phyloP scores from a whole-genome alignment of 2,329 filamentous ascomycete genomes.

The Lasiodiplodia theobromae region DNA sequence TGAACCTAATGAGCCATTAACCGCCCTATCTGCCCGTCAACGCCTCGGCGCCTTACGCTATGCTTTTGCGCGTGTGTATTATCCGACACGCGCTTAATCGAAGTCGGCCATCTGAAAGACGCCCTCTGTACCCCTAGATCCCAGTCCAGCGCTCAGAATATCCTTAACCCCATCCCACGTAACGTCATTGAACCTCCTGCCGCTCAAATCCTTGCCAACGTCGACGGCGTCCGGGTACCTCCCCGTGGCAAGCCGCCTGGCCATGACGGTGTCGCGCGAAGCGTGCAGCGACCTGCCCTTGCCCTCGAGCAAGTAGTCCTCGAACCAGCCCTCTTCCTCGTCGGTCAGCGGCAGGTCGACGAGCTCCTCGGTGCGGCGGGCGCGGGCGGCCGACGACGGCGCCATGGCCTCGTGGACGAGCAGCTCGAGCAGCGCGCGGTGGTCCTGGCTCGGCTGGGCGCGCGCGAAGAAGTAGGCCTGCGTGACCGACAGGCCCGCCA shows the following conservation, averaged over 20 bases:
- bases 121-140: conserved; percentile 37
- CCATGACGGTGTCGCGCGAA: conserved; percentile 75
- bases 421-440: conserved; percentile 70
- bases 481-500: conserved; percentile 70
- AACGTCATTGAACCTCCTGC: conserved; percentile 57
- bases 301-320: conserved; percentile 69
- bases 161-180: conserved; percentile 58
- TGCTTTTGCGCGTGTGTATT: conserved; percentile 8
- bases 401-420: conserved; percentile 57
- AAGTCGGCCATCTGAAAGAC: conserved; percentile 10
- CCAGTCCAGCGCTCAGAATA: conserved; percentile 45
- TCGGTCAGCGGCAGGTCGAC: conserved; percentile 74
- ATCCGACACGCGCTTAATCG: not conserved
- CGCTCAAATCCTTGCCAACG: conserved; percentile 43
- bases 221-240: conserved; percentile 58
- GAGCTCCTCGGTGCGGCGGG: conserved; percentile 70
- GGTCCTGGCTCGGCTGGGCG: conserved; percentile 66
- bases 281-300: conserved; percentile 69
- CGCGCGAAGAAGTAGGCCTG: conserved; percentile 79
- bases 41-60: conserved; percentile 21
- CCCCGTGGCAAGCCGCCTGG: conserved; percentile 74
- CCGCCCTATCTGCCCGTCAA: not conserved
- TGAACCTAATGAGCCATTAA: not conserved
- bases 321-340: conserved; percentile 77
- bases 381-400: conserved; percentile 42